A percentile compares a stretch with the other conserved stretches of the same genome.
These are phyloP conservation scores for Pythium plurisporium DNA, from an alignment of 352 stramenopile genomes.

Conservation along the genomic window DNA sequence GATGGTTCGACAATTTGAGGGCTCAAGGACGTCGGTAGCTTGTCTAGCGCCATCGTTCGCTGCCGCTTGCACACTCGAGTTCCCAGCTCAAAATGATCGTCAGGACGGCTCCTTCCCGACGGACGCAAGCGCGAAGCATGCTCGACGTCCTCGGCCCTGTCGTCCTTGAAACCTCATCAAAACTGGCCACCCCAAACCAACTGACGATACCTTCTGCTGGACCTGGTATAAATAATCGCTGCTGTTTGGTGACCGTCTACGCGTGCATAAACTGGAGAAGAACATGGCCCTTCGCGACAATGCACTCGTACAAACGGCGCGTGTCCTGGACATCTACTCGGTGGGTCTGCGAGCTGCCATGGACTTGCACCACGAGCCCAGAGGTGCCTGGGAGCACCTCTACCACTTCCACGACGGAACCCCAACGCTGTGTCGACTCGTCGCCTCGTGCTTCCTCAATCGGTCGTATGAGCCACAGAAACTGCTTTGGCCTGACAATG, in stretches of 20 bases:
- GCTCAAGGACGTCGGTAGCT: not conserved
- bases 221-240: not conserved
- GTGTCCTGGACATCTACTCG: constrained; percentile 3
- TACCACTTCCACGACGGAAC: constrained; percentile 13
- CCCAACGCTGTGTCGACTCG: not conserved
- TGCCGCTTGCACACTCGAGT: no score
- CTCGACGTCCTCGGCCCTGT: no score
- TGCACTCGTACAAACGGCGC: constrained; percentile 13
- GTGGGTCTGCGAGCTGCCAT: not conserved
- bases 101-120: no score
- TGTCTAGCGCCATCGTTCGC: no score
- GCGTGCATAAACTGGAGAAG: constrained; percentile 2
- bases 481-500: not conserved
- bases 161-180: no score
- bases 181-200: no score
- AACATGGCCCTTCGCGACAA: constrained; percentile 3
- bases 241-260: no score
- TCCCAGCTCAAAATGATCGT: no score
- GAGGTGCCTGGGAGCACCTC: not conserved
- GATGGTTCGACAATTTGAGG: not conserved
- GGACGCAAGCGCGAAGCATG: no score
- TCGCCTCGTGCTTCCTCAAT: not conserved
- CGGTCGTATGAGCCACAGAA: constrained; percentile 11
- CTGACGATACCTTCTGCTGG: no score
- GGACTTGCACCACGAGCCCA: constrained; percentile 4